Base-by-base conservation (phyloP, 164 flowering plant species). In the Pachysandra terminalis region DNA sequence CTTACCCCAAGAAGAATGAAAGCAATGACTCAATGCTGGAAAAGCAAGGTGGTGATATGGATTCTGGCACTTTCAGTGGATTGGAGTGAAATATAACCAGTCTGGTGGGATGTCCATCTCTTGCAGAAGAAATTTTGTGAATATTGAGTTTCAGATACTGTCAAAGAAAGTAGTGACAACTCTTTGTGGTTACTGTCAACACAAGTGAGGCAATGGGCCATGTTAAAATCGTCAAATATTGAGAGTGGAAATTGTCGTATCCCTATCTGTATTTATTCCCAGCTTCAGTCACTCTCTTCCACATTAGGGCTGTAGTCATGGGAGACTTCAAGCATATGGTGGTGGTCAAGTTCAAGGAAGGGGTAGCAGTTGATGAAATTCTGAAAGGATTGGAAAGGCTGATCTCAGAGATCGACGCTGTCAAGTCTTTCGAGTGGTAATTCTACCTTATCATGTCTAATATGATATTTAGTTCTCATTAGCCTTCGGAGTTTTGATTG, bases 291-390 rank as follows among this genome's bases (percentile, higher is more conserved):
- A 51, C 26, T 63, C 9, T 35, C 48, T 58, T 23, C 25, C 51
- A 55, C 22, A 35, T 49, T 3, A 49, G 24, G 26, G 67, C 26
- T 37, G 24, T 28, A 17, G 58, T 58, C 45, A 86, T 83, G 91
- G 86, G 83, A 64, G 93, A 84, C 54, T 72, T 87, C 68, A 90
- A 84, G 83, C 96, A 92, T 73, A 73, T 92, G 80, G 96, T 88
- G 59, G 56, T 92, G 73, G 92, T 73, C n/a, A 90, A 88, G 90
- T 92, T 92, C 81, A 92, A 90, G 75, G 91, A 87, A 60, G 96
- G 75, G 15, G 87, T 76, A 2, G 84, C 48, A n/a, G 92, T 87
- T 54, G 90, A 92, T 16, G 96, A 85, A 19, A 65, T 92, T 12
- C 15, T 85, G 40, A 80, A 92, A 62, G 93, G 87, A 24, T 70